phyloP scores from a whole-genome alignment of 1,139 yeast genomes.

The Protomyces pachydermus region DNA sequence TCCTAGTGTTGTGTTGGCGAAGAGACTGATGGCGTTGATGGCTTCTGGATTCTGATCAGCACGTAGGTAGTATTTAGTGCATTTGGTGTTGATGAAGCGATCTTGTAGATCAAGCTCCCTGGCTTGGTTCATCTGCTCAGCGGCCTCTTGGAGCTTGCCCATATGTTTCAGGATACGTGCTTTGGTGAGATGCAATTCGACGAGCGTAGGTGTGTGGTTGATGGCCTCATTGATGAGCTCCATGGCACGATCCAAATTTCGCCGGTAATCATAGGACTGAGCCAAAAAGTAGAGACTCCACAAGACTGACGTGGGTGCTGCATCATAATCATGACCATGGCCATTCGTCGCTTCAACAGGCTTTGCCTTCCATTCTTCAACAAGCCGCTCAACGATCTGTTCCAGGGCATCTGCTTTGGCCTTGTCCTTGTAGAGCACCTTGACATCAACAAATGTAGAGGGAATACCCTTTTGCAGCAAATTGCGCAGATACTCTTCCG shows the following conservation, averaged over 20 bases:
- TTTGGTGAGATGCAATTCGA: slow-evolving; percentile 72
- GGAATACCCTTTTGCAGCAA: slow-evolving; percentile 82
- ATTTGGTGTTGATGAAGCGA: slow-evolving; percentile 81
- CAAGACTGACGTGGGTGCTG: slow-evolving; percentile 50
- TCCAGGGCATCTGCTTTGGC: slow-evolving; percentile 48
- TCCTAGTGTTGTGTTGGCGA: slow-evolving; percentile 75
- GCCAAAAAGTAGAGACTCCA: slow-evolving; percentile 82
- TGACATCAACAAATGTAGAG: slow-evolving; percentile 78
- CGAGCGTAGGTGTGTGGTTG: slow-evolving; percentile 63
- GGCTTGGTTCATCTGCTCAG: slow-evolving; percentile 62
- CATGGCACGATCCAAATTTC: slow-evolving; percentile 49
- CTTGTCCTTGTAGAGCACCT: slow-evolving; percentile 62
- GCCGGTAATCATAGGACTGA: slow-evolving; percentile 64
- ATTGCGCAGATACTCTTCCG: slow-evolving; percentile 51
- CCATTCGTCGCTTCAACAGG: background rate
- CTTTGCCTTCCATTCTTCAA: slow-evolving; percentile 31
- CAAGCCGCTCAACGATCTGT: slow-evolving; percentile 37
- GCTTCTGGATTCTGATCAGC: slow-evolving; percentile 78
- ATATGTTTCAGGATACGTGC: slow-evolving; percentile 75
- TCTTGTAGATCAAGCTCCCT: slow-evolving; percentile 79
- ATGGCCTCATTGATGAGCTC: slow-evolving; percentile 60
- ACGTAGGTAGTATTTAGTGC: slow-evolving; percentile 76
- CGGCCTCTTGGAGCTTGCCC: slow-evolving; percentile 59
- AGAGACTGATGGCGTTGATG: slow-evolving; percentile 64
- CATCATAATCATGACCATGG: background rate